Conservation (phyloP, 179 eudicot species). For the Silene vulgaris region DNA sequence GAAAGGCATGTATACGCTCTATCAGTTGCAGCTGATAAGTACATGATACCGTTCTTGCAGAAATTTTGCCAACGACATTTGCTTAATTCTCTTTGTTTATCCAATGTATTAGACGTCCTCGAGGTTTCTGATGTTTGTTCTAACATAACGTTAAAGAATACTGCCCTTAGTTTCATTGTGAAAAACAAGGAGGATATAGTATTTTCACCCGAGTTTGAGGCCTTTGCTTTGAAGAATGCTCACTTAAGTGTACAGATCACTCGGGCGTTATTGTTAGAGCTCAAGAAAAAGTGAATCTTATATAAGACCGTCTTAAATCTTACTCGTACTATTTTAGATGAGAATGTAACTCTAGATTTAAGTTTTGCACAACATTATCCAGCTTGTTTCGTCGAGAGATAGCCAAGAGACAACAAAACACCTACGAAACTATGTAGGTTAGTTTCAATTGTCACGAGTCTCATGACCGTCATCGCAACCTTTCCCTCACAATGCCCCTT, state of each 20-base stretch:
- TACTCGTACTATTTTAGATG: not conserved
- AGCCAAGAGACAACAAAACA: no score
- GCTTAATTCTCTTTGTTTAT: slow-evolving; percentile 48
- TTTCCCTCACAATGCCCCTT: no score
- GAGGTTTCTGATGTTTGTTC: slow-evolving; percentile 76
- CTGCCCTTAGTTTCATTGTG: slow-evolving; percentile 65
- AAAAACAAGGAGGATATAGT: slow-evolving; percentile 76
- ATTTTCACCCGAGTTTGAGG: slow-evolving; percentile 62
- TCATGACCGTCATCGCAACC: no score
- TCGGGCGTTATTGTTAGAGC: slow-evolving; percentile 67
- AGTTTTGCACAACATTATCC: no score
- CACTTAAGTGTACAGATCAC: slow-evolving; percentile 79
- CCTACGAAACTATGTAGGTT: no score
- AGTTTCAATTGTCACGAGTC: no score
- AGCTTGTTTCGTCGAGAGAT: no score
- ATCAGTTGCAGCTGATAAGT: slow-evolving; percentile 76
- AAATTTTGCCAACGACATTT: slow-evolving; percentile 66
- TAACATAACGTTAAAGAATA: slow-evolving; percentile 51
- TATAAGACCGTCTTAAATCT: not conserved
- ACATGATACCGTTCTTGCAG: slow-evolving; percentile 58
- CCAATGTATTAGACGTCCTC: slow-evolving; percentile 64
- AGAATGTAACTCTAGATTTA: no score
- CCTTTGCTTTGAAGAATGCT: slow-evolving; percentile 82
- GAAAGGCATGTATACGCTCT: slow-evolving; percentile 69
- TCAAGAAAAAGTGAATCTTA: slow-evolving; percentile 29